These are phyloP conservation scores for Aspergillus ochraceoroseus DNA, from an alignment of 2,329 filamentous ascomycete genomes.

Conservation along the genomic window DNA sequence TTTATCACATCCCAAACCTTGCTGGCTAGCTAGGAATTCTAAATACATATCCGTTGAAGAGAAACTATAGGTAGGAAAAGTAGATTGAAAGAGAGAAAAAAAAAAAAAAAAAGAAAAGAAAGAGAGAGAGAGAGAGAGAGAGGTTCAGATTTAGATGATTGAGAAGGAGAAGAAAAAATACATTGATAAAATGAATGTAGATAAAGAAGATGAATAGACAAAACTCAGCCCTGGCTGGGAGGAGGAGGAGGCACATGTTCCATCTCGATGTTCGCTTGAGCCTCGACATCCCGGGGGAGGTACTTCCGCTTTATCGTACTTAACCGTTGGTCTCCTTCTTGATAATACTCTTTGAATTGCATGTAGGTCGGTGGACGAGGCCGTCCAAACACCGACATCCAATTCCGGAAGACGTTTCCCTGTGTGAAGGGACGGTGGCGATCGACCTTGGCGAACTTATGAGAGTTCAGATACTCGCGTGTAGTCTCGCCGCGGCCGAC, in stretches of 20 bases:
- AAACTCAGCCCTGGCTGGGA: conserved; percentile 21
- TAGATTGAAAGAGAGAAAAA: conserved; percentile 5
- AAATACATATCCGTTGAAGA: too few species aligned
- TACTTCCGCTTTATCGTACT: conserved; percentile 55
- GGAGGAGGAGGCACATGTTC: conserved; percentile 51
- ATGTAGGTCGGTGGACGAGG: conserved; percentile 85
- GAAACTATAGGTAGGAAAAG: conserved; percentile 6
- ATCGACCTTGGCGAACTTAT: conserved; percentile 90
- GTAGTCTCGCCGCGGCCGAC: conserved; percentile 91
- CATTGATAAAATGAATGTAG: conserved; percentile 16
- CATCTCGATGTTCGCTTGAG: conserved; percentile 66
- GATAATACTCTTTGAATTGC: conserved; percentile 72
- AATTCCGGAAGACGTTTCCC: conserved; percentile 69
- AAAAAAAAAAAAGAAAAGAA: conserved; percentile 5
- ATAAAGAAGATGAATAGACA: background rate
- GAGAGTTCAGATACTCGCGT: conserved; percentile 88
- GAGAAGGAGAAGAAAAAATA: conserved; percentile 3
- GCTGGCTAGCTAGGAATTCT: conserved; percentile 2
- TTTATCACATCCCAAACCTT: conserved; percentile 4
- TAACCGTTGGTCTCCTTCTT: conserved; percentile 79
- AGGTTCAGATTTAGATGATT: background rate
- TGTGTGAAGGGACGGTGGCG: conserved; percentile 87
- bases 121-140: conserved; percentile 4
- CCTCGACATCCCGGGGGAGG: conserved; percentile 46
- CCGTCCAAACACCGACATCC: conserved; percentile 72